Base-by-base conservation (phyloP, 1,139 yeast species). In the Yamadazyma triangularis region DNA sequence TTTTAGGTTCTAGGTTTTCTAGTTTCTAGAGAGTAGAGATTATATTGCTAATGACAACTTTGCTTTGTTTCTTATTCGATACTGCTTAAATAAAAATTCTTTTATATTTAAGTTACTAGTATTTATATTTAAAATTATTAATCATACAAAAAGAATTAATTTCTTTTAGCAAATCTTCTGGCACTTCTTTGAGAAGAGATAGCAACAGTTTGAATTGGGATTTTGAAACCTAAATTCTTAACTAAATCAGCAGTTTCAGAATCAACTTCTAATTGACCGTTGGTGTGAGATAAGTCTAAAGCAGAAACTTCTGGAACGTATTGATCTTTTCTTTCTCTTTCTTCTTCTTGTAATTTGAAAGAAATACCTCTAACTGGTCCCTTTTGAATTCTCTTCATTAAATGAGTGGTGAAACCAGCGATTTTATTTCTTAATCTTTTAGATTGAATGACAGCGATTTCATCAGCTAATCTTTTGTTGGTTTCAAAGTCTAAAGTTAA, bases 301-400 rank as follows among this genome's bases (percentile, higher is more conserved):
- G 98, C 99, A 68, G 98, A 93, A 64, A 89, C 95, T 71, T 89
- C 97, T 75, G 99, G 99, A 63, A 93, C 98, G 76, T 89, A 93
- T 79, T 93, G 98, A 75, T 93, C 99, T 79, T 93, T 91, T 80
- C 98, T 86, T 79, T 93, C 99, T 83, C 98, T 91, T 82, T 93
- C 99, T 78, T 91, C 99, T 79, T 91, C 99, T 81, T 91, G 99
- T 67, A 91, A 87, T 77, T 93, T 93, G 96, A 91, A 91, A 61
- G 98, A 91, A 59, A 91, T 93, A 79, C 99, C 99, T 83, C 97
- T 89, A 60, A 91, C 99, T 79, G 99, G 98, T 66, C 99, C 99
- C 82, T 91, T 91, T 77, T 93, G 98, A 67, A 91, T 91, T 80
- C 99, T 89, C 83, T 87, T 89, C 98, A 91, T 93, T 75, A 91